These are phyloP conservation scores for Umbilicus rupestris DNA, from an alignment of 164 flowering plant genomes.

Conservation along the genomic window DNA sequence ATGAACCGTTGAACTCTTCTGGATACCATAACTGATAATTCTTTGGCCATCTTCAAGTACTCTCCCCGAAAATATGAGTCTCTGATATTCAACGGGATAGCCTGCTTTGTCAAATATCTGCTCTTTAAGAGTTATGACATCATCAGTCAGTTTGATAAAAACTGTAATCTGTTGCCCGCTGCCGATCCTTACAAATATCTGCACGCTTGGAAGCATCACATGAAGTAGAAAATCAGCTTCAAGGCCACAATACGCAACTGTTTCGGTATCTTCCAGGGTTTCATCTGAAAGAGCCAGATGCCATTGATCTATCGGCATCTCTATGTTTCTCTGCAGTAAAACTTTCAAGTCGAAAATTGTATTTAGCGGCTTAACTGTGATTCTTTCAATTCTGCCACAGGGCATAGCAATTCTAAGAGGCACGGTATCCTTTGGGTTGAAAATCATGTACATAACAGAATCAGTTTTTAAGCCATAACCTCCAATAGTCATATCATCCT, in stretches of 20 bases:
- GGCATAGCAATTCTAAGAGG: neutral
- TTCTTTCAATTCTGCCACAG: neutral
- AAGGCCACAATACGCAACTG: neutral
- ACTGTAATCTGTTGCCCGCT: neutral
- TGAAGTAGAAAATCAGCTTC: neutral
- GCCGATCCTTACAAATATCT: neutral
- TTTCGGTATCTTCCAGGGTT: neutral
- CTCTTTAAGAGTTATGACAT: neutral
- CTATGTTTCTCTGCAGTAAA: neutral
- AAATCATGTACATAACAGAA: neutral
- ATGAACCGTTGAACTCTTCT: neutral
- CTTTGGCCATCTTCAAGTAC: neutral
- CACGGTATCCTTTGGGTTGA: neutral
- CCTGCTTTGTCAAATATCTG: neutral
- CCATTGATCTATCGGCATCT: neutral
- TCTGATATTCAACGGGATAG: neutral
- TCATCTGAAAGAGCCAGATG: neutral
- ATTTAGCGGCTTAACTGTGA: neutral
- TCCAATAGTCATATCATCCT: neutral
- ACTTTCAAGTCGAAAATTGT: neutral
- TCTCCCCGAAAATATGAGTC: neutral
- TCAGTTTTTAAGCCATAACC: neutral
- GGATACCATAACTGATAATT: neutral
- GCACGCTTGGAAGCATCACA: slow-evolving; percentile 2
- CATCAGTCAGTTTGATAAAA: neutral